phyloP scores from a whole-genome alignment of 768 basidiomycete genomes.

The Neoboletus brunneissimus region DNA sequence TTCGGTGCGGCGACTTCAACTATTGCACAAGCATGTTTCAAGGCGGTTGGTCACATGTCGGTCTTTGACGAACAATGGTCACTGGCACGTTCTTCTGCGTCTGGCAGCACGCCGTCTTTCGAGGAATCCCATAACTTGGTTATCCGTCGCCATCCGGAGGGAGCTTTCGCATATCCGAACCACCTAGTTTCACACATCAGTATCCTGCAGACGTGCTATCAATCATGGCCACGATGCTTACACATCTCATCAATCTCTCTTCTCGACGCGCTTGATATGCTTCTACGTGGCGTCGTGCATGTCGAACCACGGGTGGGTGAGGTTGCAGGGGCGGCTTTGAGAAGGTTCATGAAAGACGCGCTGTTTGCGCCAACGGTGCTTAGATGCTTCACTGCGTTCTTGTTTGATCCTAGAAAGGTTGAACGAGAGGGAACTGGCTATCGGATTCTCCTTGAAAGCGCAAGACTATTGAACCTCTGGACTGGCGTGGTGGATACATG shows the following conservation, averaged over 20 bases:
- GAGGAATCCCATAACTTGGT: constrained; percentile 70
- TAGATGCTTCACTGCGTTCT: constrained; percentile 60
- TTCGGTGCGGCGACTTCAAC: constrained; percentile 53
- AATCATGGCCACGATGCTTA: constrained; percentile 81
- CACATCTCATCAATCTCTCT: constrained; percentile 51
- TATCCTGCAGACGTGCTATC: constrained; percentile 73
- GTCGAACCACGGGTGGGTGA: constrained; percentile 74
- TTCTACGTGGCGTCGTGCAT: constrained; percentile 80
- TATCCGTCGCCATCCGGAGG: constrained; percentile 65
- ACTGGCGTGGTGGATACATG: constrained; percentile 66
- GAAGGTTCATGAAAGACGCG: constrained; percentile 67
- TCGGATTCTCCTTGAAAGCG: constrained; percentile 63
- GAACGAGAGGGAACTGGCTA: constrained; percentile 61
- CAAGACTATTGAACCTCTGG: constrained; percentile 72
- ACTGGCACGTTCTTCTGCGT: constrained; percentile 44
- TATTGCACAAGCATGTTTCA: constrained; percentile 59
- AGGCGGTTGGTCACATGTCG: constrained; percentile 69
- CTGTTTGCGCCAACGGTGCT: constrained; percentile 56
- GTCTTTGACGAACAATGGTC: constrained; percentile 86
- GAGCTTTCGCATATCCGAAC: constrained; percentile 63
- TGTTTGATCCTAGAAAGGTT: constrained; percentile 69
- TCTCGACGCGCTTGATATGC: constrained; percentile 68
- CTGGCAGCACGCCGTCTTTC: constrained; percentile 43
- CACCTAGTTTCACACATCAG: constrained; percentile 59
- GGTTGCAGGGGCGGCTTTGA: constrained; percentile 65